Percentiles rank a stretch among this genome's conserved stretches.
These are phyloP conservation scores for Hypoxylon sp. DNA, from an alignment of 2,329 filamentous ascomycete species.

Conservation along the genomic window DNA sequence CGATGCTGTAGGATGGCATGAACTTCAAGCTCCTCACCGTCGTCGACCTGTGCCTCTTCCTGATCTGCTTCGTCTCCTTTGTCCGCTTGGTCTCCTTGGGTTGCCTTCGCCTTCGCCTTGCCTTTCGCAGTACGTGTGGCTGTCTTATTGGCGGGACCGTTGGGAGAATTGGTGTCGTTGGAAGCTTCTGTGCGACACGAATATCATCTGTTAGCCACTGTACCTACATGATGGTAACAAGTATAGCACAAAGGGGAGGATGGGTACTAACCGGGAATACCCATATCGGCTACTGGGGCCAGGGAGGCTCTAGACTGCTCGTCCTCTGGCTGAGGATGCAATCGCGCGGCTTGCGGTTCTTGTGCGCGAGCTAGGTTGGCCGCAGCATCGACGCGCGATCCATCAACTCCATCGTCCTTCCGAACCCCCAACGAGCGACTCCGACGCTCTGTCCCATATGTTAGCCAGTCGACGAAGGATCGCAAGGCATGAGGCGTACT, in stretches of 20 bases:
- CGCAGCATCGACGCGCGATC: constrained; percentile 34
- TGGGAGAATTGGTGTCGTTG: constrained; percentile 2
- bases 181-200: constrained; percentile 17
- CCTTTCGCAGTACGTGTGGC: constrained; percentile 23
- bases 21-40: constrained; percentile 48
- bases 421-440: constrained; percentile 38
- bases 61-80: constrained; percentile 19
- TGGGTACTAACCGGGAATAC: constrained; percentile 41
- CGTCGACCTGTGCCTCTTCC: constrained; percentile 32
- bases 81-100: not conserved
- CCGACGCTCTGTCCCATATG: constrained; percentile 42
- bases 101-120: constrained; percentile 31
- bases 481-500: constrained; percentile 21
- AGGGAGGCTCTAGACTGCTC: constrained; percentile 26
- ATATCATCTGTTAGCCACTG: not conserved
- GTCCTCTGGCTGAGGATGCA: constrained; percentile 28
- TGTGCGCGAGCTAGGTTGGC: constrained; percentile 39
- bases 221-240: not conserved
- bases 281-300: constrained; percentile 50
- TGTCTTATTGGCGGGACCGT: constrained; percentile 5
- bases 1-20: constrained; percentile 47
- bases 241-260: not conserved
- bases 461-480: constrained; percentile 18
- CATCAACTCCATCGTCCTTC: constrained; percentile 23
- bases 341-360: constrained; percentile 34